Base-by-base conservation (phyloP, 768 basidiomycete species). In the Lepiota venenata region DNA sequence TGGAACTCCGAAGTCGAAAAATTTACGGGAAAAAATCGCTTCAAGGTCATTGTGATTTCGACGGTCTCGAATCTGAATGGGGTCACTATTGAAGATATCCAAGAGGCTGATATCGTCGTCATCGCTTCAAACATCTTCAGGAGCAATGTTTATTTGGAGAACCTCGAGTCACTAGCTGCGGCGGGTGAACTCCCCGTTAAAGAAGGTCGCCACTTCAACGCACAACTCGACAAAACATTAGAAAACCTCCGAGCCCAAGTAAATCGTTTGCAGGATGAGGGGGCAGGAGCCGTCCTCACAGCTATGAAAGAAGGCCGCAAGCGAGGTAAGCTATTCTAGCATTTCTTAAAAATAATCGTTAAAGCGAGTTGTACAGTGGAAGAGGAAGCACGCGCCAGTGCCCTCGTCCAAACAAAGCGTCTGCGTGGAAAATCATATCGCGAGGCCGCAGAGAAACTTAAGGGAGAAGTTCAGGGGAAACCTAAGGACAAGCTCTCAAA, bases 151-250 rank as follows among this genome's bases (percentile, higher is more conserved):
- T 97, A 93, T 61, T 73, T 87, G 4, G 82, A 80, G n/a, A 90
- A 89, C 63, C 79, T 93, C 9, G 83, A 85, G 57, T 71, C 82
- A 2, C 78, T 94, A 40, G 81, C 85, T 3, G 88, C 78, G 5
- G 84, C 77, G 7, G 84, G 87, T 2, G 70, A 81, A 15, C 74
- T 94, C 35, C 91, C 92, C 1, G 70, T 72, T n/a, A 81, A 84
- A 32, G 88, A 92, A 32, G 92, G 92, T 11, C 84, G 95, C 16
- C 93, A 93, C 72, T 97, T 95, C 77, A 85, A 88, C 49, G 85
- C 87, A n/a, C 81, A 88, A 27, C 74, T 96, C 18, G 83, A 88
- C 16, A 77, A 81, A 40, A 75, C 80, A 20, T 69, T 89, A 47
- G 72, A 71, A 8, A 72, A 79, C 1, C 71, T 96, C 36, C 74